phyloP scores from a whole-genome alignment of 441 rosid genomes.

The Raphanus hybrid region DNA sequence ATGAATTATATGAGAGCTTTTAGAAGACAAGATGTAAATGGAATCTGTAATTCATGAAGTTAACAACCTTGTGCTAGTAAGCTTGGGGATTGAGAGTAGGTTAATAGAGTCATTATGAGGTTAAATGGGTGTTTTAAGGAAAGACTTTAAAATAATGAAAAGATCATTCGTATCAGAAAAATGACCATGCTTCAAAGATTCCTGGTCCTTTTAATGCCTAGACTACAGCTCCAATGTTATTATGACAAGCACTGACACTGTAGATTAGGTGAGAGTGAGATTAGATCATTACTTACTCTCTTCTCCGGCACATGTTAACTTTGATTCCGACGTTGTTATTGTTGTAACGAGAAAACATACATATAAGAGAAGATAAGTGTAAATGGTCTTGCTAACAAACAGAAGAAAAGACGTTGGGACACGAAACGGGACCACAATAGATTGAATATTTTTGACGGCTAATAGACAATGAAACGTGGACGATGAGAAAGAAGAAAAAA shows the following conservation, averaged over 20 bases:
- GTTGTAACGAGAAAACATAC: constrained; percentile 20
- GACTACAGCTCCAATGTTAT: constrained; percentile 21
- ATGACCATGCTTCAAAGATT: constrained; percentile 41
- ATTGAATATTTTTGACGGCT: constrained; percentile 35
- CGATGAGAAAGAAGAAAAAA: constrained; percentile 21
- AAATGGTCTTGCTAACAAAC: constrained; percentile 16
- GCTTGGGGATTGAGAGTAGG: constrained; percentile 45
- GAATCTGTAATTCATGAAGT: not conserved
- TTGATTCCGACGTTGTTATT: constrained; percentile 7
- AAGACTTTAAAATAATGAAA: not conserved
- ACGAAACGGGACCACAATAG: constrained; percentile 39
- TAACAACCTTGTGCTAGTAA: constrained; percentile 20
- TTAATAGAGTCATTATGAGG: constrained; percentile 42
- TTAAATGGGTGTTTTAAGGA: not conserved
- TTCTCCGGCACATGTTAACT: constrained; percentile 25
- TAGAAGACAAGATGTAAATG: not conserved
- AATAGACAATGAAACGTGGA: constrained; percentile 41
- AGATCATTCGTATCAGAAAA: constrained; percentile 19
- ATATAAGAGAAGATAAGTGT: constrained; percentile 23
- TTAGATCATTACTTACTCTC: constrained; percentile 16
- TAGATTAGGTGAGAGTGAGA: constrained; percentile 32
- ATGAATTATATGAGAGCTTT: not conserved
- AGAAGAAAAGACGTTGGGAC: constrained; percentile 16
- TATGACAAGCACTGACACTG: constrained; percentile 34
- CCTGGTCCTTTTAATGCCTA: constrained; percentile 34